Evolutionary conservation across 129 eudicot species (phyloP), one percentile per base, ranked within the genome.

Genomic region (Logfia minima): DNA sequence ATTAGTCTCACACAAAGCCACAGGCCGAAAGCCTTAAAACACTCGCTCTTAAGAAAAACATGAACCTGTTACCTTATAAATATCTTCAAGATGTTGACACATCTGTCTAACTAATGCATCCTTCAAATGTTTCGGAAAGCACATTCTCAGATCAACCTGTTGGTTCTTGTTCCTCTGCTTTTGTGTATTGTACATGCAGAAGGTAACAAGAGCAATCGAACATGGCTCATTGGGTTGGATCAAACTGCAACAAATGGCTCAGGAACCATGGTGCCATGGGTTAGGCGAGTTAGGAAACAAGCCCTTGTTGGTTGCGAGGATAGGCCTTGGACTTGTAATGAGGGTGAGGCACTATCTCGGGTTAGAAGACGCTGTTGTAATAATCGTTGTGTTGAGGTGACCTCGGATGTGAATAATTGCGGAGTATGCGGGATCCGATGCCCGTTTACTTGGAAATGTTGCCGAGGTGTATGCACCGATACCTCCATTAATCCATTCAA

Each of bases 341-440:
- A 62, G 61, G 89, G 84, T 4, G 79, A 72, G 66, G 62, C 8
- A 60, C 90, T 89, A 0, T 71, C 81, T 17, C 77, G 84, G 19
- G 77, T 78, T 41, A 81, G 83, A 70, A 68, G 70, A 14, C 31
- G 79, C 17, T 92, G 98, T 81, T 92, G 98, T 77, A 64, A 41
- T 37, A 85, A 92, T 69, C 87, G 92, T 0, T 92, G 98, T 71
- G 84, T 90, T 23, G 96, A 90, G 76, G 90, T 88, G 16, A 77
- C 77, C 18, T 81, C 86, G 0, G 98, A 90, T 82, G 84, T 81
- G 28, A 79, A 86, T 34, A 88, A 92, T 23, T 92, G 98, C 53
- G 98, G 98, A 61, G 79, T 86, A 31, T 92, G 98, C 9, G 92
- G 94, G 56, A 71, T 86, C 16, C 80, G 92, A 68, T 92, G 98